Base-by-base conservation (phyloP, 441 rosid genomes). In the Adansonia rubrostipa region DNA sequence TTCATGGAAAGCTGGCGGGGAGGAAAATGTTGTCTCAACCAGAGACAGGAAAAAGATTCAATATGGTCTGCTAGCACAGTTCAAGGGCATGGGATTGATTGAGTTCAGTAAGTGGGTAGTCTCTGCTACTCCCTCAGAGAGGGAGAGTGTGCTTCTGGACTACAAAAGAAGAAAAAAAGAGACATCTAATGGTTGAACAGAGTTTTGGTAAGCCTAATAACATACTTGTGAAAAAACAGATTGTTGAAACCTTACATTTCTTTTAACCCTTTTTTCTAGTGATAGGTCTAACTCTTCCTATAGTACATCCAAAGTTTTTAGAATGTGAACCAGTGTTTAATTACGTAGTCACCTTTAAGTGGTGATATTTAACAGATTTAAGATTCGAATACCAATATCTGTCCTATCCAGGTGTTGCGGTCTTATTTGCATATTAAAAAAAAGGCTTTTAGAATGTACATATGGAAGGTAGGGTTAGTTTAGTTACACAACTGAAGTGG, bases 81-180 rank as follows among this genome's bases (percentile, higher is more conserved):
- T 88, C 81, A 88, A 84, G 89, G 94, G 88, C 14, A 88, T 91
- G 99, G 89, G 66, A 61, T 87, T 86, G 77, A 11, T 92, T 13
- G 93, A 88, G 61, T 96, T 94, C 78, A 94, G 97, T 83, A 91
- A 80, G 79, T 96, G 99, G 99, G 77, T 93, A 72, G 69, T 96
- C 51, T 86, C 92, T 24, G 91, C 94, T 57, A 84, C 91, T 70
- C 81, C 84, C 74, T 74, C 73, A 11, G 90, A 88, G 60, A 87
- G 89, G 85, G 87, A 91, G 56, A 81, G 64, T 48, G 66, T 89
- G 40, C 93, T 94, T 77, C 61, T 62, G 62, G 85, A 90, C 73
- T 92, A 79, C 85, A 89, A 86, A 83, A 88, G 76, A 82, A 87
- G 86, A 74, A 85, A 79, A 68, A 71, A 36, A 9, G 85, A 86